Conservation (phyloP, 2,329 filamentous ascomycete genomes). For the Fusarium heterosporum region DNA sequence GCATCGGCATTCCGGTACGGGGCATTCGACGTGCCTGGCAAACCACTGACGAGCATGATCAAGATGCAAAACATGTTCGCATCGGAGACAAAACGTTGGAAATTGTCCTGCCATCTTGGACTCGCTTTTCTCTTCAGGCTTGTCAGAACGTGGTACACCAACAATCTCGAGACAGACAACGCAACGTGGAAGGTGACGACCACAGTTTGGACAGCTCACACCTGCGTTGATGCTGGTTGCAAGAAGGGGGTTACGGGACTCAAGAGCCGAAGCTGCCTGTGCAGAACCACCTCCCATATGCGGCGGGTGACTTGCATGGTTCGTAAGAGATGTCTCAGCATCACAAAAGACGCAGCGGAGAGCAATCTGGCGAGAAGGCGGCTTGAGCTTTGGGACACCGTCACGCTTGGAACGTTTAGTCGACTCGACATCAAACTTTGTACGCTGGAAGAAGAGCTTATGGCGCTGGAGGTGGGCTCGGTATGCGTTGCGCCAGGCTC, state of each 20-base stretch:
- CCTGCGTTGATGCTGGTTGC: constrained; percentile 69
- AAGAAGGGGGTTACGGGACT: constrained; percentile 66
- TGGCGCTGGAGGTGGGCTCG: constrained; percentile 78
- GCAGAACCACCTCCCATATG: constrained; percentile 23
- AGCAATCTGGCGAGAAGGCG: constrained; percentile 75
- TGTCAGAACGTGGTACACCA: constrained; percentile 71
- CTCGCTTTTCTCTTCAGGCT: constrained; percentile 64
- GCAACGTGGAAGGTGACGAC: constrained; percentile 73
- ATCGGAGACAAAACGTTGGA: constrained; percentile 76
- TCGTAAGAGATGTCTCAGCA: constrained; percentile 65
- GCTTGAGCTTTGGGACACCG: constrained; percentile 57
- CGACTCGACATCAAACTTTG: constrained; percentile 82
- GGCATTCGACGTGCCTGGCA: constrained; percentile 71
- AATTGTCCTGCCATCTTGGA: constrained; percentile 66
- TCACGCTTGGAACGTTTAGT: constrained; percentile 75
- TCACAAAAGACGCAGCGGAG: constrained; percentile 84
- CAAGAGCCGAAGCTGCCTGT: constrained; percentile 47
- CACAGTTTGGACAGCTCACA: constrained; percentile 74
- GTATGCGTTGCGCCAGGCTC: constrained; percentile 78
- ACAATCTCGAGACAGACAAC: constrained; percentile 76
- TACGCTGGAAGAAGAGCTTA: constrained; percentile 78
- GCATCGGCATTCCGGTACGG: constrained; percentile 75
- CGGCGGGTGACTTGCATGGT: constrained; percentile 44
- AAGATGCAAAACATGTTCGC: constrained; percentile 75
- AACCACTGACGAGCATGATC: constrained; percentile 78